Base-by-base conservation (phyloP, 208 protist species). In the Sergeia podlipaevii region DNA sequence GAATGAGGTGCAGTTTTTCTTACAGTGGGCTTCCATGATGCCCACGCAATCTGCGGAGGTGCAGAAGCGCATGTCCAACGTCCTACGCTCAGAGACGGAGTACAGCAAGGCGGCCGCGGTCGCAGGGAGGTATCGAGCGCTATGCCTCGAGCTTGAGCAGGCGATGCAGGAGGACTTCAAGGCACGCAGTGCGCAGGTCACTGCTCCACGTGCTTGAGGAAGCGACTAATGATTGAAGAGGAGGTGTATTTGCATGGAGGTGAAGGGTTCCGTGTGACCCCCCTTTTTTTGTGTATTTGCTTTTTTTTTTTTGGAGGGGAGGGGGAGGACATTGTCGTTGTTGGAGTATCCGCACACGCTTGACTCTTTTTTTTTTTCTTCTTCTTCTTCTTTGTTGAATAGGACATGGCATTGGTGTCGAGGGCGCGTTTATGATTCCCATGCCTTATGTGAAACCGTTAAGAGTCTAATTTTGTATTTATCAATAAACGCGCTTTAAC, bases 1-100 rank as follows among this genome's bases (percentile, higher is more conserved):
- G 29, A 91, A 90, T 47, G 87, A 95, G 64, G 87, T 88, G 17
- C 41, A 80, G 1, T 62, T 70, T 26, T 89, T 91, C 39, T 20
- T 67, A 11, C 20, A 46, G 15, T 80, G 65, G 66, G 50, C 64
- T 24, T 57, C 43, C 44, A 26, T n/a, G 4, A 17, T 58, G 36
- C 10, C 63, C 29, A 42, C 54, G 37, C 64, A 74, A 38, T 51
- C 53, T 8, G 24, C 34, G 1, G n/a, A 52, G 17, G 34, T 52
- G 46, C 64, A 74, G 53, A 51, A 65, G 2, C 41, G 30, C 52
- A 62, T 46, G 4, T 61, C 30, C 29, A 61, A 33, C 26, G 57
- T 59, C 29, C 66, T 67, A 23, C 61, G 56, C 6, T 60, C 67
- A 0, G 68, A 75, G 55, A 24, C 59, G 24, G 74, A 80, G 55